Conservation (phyloP, 257 asterid genomes). For the Knoxia roxburghii region DNA sequence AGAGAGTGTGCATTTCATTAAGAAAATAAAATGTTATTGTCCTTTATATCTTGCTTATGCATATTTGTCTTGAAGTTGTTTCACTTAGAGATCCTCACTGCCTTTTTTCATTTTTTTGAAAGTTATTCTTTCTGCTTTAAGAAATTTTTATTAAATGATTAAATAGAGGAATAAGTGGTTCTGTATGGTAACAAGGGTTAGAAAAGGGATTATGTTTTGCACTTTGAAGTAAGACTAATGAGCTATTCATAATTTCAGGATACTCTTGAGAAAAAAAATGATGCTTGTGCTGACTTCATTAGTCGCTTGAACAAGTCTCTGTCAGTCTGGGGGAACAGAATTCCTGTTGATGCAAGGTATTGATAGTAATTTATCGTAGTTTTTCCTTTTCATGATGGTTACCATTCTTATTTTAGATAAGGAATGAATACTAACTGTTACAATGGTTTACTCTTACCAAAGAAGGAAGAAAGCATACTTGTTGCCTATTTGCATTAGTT, state of each 20-base stretch:
- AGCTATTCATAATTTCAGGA: slow-evolving; percentile 44
- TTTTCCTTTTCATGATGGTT: background rate
- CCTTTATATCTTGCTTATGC: background rate
- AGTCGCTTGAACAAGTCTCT: slow-evolving; percentile 67
- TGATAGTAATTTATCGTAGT: background rate
- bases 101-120: background rate
- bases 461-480: background rate
- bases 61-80: background rate
- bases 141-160: background rate
- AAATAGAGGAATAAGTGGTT: background rate
- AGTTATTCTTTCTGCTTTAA: background rate
- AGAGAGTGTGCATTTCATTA: background rate
- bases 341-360: slow-evolving; percentile 80
- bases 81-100: background rate
- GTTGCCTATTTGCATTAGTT: background rate
- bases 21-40: background rate
- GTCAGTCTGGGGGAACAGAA: slow-evolving; percentile 65
- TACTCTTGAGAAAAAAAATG: slow-evolving; percentile 60
- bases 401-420: background rate
- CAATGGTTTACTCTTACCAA: background rate
- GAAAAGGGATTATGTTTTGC: background rate
- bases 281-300: slow-evolving; percentile 56
- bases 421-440: background rate
- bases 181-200: background rate
- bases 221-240: slow-evolving; percentile 13